Base-by-base conservation (phyloP, 352 stramenopile genomes). In the Salisapilia sapeloensis region DNA sequence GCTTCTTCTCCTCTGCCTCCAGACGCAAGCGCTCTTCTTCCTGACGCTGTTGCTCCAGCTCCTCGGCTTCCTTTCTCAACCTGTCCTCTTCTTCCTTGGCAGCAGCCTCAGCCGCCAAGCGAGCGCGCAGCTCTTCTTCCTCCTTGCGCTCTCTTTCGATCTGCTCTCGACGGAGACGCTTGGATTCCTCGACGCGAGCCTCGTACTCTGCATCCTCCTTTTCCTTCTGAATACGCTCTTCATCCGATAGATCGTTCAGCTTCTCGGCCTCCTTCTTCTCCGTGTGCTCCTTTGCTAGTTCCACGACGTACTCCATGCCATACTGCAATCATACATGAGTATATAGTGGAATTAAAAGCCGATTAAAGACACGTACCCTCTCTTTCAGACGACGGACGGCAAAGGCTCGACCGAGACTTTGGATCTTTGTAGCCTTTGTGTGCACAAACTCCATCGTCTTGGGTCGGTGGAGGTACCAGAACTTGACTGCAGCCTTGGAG, bases 401-500 rank as follows among this genome's bases (percentile, higher is more conserved):
- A 42, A 69, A 90, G 14, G 74, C 65, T 29, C 74, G 74, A 0
- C 66, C 74, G 14, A 90, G 31, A 24, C 51, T 77, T 51, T 90
- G 74, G 32, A 90, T 81, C 52, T 86, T 86, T 33, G 71, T 83
- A 10, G 70, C 74, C 46, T 90, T 90, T 60, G 75, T 81, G 56
- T 90, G 74, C 23, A 90, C 74, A 41, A 83, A 86, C 38, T 80
- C 65, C 74, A 90, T 90, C 12, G 74, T 90, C 54, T 90, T 90
- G 29, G 74, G 74, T 11, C 74, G 74, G 35, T 90, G 74, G 17
- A 90, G 44, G 44, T 90, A 90, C 74, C 74, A 90, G 46, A 80
- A 90, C 62, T 90, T 90, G 53, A 90, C 74, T 27, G 67, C 74
- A 9, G 64, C 70, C 44, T 86, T 90, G 43, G 64, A 82, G 27